These are phyloP conservation scores for Serendipita sp. DNA, from an alignment of 768 basidiomycete species.

Conservation along the genomic window DNA sequence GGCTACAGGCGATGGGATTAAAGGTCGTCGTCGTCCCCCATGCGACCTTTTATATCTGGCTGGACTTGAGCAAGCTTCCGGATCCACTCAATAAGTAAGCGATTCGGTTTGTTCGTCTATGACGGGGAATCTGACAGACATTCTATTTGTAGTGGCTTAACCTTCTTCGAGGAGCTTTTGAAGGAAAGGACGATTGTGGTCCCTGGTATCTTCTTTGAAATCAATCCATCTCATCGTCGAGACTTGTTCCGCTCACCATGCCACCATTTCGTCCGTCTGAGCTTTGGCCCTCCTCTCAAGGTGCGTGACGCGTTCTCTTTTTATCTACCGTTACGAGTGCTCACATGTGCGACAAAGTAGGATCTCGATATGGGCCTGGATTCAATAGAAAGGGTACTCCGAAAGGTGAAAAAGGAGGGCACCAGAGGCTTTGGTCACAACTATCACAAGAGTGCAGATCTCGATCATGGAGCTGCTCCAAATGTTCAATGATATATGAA, in stretches of 20 bases:
- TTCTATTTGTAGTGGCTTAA: conserved; percentile 16
- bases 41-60: conserved; percentile 91
- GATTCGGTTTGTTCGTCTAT: conserved; percentile 2
- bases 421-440: conserved; percentile 50
- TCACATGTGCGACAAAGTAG: background rate
- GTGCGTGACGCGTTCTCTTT: conserved; percentile 20
- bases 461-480: background rate
- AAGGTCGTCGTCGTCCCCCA: conserved; percentile 60
- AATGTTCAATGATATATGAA: background rate
- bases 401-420: conserved; percentile 30
- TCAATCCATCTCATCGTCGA: conserved; percentile 42
- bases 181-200: conserved; percentile 86
- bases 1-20: conserved; percentile 64
- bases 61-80: conserved; percentile 66
- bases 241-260: conserved; percentile 84
- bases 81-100: conserved; percentile 69
- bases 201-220: conserved; percentile 38
- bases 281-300: conserved; percentile 75
- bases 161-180: conserved; percentile 87
- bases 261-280: conserved; percentile 76
- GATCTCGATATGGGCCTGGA: conserved; percentile 44
- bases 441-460: conserved; percentile 18
- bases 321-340: background rate
- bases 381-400: conserved; percentile 66
- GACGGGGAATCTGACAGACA: background rate